phyloP scores from a whole-genome alignment of 371 early-diverging fungal genomes.

The Gilbertella persicaria region DNA sequence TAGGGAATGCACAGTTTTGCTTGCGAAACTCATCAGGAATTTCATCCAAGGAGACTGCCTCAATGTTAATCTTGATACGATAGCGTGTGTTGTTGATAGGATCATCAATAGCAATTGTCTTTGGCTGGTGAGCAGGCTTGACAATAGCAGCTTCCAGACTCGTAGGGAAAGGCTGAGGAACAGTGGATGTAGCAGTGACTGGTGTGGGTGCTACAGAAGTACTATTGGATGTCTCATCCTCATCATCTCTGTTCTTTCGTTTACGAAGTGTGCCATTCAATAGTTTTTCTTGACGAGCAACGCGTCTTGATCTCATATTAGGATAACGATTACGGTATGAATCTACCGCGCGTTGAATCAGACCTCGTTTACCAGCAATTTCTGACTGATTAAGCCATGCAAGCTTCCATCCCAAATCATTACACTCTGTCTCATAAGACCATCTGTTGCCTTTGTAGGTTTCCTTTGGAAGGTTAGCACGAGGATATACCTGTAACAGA shows the following conservation, averaged over 20 bases:
- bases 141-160: conserved; percentile 27
- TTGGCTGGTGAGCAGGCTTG: conserved; percentile 45
- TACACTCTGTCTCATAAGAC: conserved; percentile 93
- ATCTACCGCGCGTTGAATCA: conserved; percentile 95
- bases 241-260: conserved; percentile 38
- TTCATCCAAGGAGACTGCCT: conserved; percentile 37
- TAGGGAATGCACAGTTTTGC: conserved; percentile 45
- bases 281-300: conserved; percentile 84
- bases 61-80: conserved; percentile 46
- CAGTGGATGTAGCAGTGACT: conserved; percentile 3
- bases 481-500: conserved; percentile 44
- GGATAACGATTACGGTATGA: conserved; percentile 89
- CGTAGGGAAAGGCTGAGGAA: conserved; percentile 5
- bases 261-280: conserved; percentile 48
- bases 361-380: conserved; percentile 86
- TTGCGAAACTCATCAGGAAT: conserved; percentile 41
- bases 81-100: conserved; percentile 27
- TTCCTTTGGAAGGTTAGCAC: conserved; percentile 74
- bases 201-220: conserved; percentile 1
- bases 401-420: conserved; percentile 90
- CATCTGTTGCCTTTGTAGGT: conserved; percentile 91
- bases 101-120: conserved; percentile 45
- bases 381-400: conserved; percentile 86
- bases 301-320: conserved; percentile 77
- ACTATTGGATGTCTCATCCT: conserved; percentile 24